These are phyloP conservation scores for Colletotrichum theobromicola DNA, from an alignment of 2,329 filamentous ascomycete species.

Conservation along the genomic window DNA sequence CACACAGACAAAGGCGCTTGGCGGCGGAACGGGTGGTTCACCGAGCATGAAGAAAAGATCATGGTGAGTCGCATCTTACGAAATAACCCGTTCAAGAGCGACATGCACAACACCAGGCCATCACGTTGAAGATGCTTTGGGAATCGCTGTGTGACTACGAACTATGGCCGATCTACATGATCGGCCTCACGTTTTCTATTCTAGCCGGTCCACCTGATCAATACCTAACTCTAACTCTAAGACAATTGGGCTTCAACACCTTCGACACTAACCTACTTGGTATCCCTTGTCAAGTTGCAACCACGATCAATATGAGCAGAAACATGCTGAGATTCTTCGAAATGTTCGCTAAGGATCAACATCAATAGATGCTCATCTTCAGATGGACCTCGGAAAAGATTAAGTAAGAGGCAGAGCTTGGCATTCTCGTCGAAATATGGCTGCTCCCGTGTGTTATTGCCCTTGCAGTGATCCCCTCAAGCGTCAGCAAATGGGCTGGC, in stretches of 20 bases:
- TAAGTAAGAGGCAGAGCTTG: conserved; percentile 31
- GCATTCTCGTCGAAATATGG: conserved; percentile 34
- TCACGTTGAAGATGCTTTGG: conserved; percentile 51
- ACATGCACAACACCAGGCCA: conserved; percentile 59
- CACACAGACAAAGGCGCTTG: conserved; percentile 48
- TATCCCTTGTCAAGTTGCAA: conserved; percentile 7
- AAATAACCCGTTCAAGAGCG: conserved; percentile 59
- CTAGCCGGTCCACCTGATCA: conserved; percentile 25
- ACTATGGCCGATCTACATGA: conserved; percentile 59
- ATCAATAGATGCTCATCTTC: conserved; percentile 14
- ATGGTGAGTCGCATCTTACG: conserved; percentile 59
- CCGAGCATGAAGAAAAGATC: conserved; percentile 59
- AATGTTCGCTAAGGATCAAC: not conserved
- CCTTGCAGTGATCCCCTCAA: conserved; percentile 31
- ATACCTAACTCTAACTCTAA: conserved; percentile 27
- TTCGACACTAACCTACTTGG: conserved; percentile 51
- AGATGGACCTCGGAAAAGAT: conserved; percentile 34
- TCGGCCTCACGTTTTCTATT: conserved; percentile 47
- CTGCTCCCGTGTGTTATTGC: conserved; percentile 34
- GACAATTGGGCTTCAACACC: conserved; percentile 32
- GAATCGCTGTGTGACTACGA: conserved; percentile 55
- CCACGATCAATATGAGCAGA: not conserved
- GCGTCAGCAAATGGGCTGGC: conserved; percentile 31
- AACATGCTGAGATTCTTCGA: not conserved
- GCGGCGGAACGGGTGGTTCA: conserved; percentile 60